Evolutionary conservation across 192 early-diverging fungal species (phyloP), one percentile per base, ranked within the genome.

Genomic region (Rhizoclosmatium globosum): DNA sequence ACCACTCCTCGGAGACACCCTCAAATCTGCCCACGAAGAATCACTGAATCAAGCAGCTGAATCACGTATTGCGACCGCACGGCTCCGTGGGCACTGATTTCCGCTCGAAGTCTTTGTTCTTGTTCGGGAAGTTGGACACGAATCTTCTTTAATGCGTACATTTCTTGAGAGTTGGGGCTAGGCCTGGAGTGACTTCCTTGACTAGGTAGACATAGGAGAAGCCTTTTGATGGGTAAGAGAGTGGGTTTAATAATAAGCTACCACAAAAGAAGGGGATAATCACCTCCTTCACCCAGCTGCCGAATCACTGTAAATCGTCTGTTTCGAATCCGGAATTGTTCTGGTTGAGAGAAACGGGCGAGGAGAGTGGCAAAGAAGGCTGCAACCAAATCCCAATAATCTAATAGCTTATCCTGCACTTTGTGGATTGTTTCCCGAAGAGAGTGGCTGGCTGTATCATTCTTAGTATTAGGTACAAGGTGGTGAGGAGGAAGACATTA

Each of bases 151-250:
- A 88, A 64, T 21, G 87, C 87, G 73, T 80, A 86, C 64, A 75
- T 47, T n/a, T 47, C 43, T 1, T 50, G 6, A 19, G 66, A 13
- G n/a, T 73, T 47, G 9, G 68, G 39, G 2, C 53, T 57, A 58
- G 46, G 6, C 79, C 64, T 2, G 80, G 67, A 1, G 67, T 64
- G 1, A 68, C 75, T 60, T 85, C 87, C 39, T 71, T 71, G 2
- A 88, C 87, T 2, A 88, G 79, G 61, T 80, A 86, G 47, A 88
- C 87, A 76, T 85, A 88, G 6, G 81, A 77, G 73, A 86, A 88
- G 39, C 87, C 85, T 81, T 1, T 46, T 42, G 45, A 11, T 23
- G 13, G 21, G 47, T 46, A 19, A 9, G 46, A 68, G 64, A 2
- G 19, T 13, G 1, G 71, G 19, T 4, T 15, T 9, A 21, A 58